Evolutionary conservation across 768 basidiomycete genomes (phyloP).

Genomic region (Daedaleopsis sinensis): DNA sequence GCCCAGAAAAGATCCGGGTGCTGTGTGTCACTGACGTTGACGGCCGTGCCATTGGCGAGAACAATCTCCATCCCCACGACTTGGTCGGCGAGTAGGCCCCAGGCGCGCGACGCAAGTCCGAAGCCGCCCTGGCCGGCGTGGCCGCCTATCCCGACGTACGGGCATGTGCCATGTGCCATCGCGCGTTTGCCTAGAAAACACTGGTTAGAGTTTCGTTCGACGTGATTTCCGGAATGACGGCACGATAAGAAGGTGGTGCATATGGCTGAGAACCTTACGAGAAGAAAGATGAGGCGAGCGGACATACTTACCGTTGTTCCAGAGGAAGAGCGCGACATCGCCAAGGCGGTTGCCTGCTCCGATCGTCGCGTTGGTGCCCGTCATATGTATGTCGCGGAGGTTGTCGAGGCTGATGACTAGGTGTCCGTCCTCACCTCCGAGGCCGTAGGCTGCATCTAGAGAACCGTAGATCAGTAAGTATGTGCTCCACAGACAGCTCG

Average conservation of each 20-base stretch:
- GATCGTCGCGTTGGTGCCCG: neutral
- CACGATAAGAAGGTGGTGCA: no score
- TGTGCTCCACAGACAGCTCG: no score
- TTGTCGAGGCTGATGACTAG: slow-evolving; percentile 2
- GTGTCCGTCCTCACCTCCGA: slow-evolving; percentile 3
- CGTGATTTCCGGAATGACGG: no score
- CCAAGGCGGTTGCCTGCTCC: slow-evolving; percentile 2
- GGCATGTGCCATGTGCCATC: slow-evolving; percentile 2
- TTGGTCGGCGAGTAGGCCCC: slow-evolving; percentile 2
- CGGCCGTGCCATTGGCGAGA: neutral
- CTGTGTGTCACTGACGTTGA: neutral
- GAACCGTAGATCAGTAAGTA: neutral
- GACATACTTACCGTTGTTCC: slow-evolving; percentile 1
- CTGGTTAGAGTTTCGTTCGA: no score
- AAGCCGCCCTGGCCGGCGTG: slow-evolving; percentile 4
- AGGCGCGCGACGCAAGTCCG: neutral
- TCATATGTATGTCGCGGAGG: neutral
- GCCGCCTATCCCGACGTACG: neutral
- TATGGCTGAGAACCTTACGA: no score
- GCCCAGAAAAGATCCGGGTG: slow-evolving; percentile 5
- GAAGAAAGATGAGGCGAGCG: no score
- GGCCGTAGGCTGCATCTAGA: slow-evolving; percentile 2
- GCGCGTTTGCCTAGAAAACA: neutral
- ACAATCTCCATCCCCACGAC: slow-evolving; percentile 2
- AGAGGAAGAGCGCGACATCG: slow-evolving; percentile 6